These are phyloP conservation scores for Fragilariopsis cylindrus DNA, from an alignment of 108 stramenopile genomes.

Conservation along the genomic window DNA sequence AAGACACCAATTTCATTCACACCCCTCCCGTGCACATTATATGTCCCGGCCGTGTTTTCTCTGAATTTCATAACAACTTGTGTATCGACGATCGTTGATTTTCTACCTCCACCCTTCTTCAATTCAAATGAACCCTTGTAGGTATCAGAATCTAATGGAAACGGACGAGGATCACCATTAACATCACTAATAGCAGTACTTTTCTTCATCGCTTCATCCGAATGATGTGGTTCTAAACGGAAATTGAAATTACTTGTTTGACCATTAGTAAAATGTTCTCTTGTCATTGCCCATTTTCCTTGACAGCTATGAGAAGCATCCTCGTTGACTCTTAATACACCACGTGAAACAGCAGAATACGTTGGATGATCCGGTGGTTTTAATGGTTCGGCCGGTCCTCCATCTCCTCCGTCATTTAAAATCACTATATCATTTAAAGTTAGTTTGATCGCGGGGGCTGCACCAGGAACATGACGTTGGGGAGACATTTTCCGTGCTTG, in stretches of 20 bases:
- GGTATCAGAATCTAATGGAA: conserved; percentile 75
- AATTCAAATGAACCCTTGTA: conserved; percentile 84
- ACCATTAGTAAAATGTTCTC: conserved; percentile 67
- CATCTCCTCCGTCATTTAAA: conserved; percentile 37
- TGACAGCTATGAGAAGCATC: conserved; percentile 74
- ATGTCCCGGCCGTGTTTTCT: conserved; percentile 70
- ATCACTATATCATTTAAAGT: conserved; percentile 63
- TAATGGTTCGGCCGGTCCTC: conserved; percentile 16
- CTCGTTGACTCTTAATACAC: conserved; percentile 69
- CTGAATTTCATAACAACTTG: conserved; percentile 80
- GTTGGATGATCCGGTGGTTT: conserved; percentile 41
- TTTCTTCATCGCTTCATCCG: conserved; percentile 37
- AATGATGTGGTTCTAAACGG: conserved; percentile 67
- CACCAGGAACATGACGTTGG: conserved; percentile 20
- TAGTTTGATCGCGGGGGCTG: conserved; percentile 41
- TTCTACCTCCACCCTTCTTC: conserved; percentile 55
- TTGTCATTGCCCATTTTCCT: conserved; percentile 81
- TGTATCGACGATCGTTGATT: conserved; percentile 60
- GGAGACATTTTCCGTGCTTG: conserved; percentile 20
- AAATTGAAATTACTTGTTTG: conserved; percentile 70
- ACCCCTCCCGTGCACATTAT: conserved; percentile 84
- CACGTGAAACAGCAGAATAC: conserved; percentile 73
- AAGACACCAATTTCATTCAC: conserved; percentile 73
- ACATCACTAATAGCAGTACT: background rate
- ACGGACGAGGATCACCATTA: conserved; percentile 29